Conservation (phyloP, 2,329 filamentous ascomycete genomes). For the Balansia obtecta region DNA sequence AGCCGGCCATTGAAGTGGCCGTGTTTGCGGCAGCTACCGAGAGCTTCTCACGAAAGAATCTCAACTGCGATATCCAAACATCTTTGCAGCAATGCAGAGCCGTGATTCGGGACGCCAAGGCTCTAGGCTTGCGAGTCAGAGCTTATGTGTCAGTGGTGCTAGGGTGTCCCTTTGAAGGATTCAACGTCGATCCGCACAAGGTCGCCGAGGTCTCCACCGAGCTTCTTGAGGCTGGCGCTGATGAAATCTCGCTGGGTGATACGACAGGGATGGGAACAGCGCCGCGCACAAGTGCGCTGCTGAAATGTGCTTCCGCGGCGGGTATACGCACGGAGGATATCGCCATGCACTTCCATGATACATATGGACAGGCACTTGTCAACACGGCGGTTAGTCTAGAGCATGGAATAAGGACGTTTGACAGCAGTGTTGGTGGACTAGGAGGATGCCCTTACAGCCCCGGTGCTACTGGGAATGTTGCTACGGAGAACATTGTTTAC, state of each 20-base stretch:
- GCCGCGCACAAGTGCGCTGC: conserved; percentile 51
- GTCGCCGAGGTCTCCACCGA: conserved; percentile 55
- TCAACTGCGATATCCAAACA: conserved; percentile 67
- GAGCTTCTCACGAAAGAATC: conserved; percentile 66
- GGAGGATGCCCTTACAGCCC: conserved; percentile 80
- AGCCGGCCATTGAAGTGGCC: conserved; percentile 53
- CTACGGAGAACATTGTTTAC: conserved; percentile 75
- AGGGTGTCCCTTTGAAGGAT: conserved; percentile 64
- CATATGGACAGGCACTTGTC: conserved; percentile 74
- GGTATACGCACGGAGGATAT: conserved; percentile 58
- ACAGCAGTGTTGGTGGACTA: conserved; percentile 66
- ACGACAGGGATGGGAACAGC: conserved; percentile 85
- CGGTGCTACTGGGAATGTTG: conserved; percentile 76
- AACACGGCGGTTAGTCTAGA: conserved; percentile 69
- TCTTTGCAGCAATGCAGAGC: conserved; percentile 58
- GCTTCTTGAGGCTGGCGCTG: conserved; percentile 74
- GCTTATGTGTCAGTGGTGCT: conserved; percentile 74
- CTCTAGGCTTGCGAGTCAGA: conserved; percentile 52
- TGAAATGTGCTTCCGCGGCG: conserved; percentile 52
- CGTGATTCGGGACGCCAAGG: conserved; percentile 57
- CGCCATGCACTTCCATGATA: conserved; percentile 82
- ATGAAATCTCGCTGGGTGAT: conserved; percentile 82
- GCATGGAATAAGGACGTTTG: conserved; percentile 67
- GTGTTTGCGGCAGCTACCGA: conserved; percentile 78
- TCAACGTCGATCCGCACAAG: conserved; percentile 48